Percentiles rank a stretch among this genome's conserved stretches.
phyloP scores from a whole-genome alignment of 768 basidiomycete genomes.

The Suillus luteus region DNA sequence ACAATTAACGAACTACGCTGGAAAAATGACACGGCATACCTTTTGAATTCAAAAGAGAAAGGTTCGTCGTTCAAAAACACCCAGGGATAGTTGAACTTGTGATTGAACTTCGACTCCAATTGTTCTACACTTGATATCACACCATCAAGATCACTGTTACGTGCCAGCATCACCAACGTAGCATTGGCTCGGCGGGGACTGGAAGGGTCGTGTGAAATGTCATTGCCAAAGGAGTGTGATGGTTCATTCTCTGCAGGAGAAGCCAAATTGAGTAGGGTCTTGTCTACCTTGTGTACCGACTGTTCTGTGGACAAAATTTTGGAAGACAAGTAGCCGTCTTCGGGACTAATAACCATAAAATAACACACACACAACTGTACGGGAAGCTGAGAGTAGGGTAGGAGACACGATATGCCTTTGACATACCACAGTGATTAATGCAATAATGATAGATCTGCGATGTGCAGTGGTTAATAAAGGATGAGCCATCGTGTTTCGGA shows the following conservation, averaged over 20 bases:
- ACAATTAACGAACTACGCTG: slow-evolving; percentile 15
- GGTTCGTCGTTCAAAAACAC: slow-evolving; percentile 64
- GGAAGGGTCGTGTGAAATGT: not conserved
- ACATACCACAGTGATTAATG: slow-evolving; percentile 28
- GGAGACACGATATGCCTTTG: not conserved
- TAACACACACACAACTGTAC: slow-evolving; percentile 25
- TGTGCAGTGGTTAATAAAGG: slow-evolving; percentile 28
- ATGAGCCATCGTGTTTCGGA: slow-evolving; percentile 22
- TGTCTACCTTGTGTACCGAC: slow-evolving; percentile 5
- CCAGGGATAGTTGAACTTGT: slow-evolving; percentile 59
- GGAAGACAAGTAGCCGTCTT: slow-evolving; percentile 9
- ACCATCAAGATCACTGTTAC: slow-evolving; percentile 47
- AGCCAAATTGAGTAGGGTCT: not conserved
- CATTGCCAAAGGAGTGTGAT: slow-evolving; percentile 9
- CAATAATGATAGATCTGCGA: slow-evolving; percentile 31
- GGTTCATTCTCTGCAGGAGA: not conserved
- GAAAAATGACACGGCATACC: slow-evolving; percentile 25
- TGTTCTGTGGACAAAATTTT: slow-evolving; percentile 8
- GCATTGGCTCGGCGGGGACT: slow-evolving; percentile 50
- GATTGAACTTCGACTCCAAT: slow-evolving; percentile 61
- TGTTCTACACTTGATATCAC: slow-evolving; percentile 52
- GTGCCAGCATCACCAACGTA: slow-evolving; percentile 56
- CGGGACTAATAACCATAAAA: slow-evolving; percentile 16
- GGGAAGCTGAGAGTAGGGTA: not conserved
- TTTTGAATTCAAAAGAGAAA: slow-evolving; percentile 57